Evolutionary conservation across 805 yeast species (phyloP).

Genomic region (Tetrapisispora phaffii): DNA sequence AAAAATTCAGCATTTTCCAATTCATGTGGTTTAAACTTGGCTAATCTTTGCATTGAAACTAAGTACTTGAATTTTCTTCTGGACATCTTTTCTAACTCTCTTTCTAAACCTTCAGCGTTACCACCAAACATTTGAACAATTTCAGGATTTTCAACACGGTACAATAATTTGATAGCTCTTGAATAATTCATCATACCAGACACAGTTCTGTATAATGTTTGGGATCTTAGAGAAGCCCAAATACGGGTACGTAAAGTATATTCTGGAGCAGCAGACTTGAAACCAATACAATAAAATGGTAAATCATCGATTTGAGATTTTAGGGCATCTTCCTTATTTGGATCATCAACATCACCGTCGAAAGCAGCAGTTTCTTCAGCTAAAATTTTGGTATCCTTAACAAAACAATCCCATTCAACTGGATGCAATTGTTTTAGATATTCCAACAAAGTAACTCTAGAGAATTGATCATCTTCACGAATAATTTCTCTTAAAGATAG

Average conservation of each 20-base stretch:
- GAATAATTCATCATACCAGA: conserved; percentile 98
- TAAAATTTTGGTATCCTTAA: conserved; percentile 86
- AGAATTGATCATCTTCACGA: conserved; percentile 93
- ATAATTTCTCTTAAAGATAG: conserved; percentile 91
- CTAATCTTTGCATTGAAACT: conserved; percentile 79
- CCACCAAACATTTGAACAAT: conserved; percentile 98
- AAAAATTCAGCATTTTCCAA: conserved; percentile 72
- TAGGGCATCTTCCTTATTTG: conserved; percentile 55
- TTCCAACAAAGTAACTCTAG: conserved; percentile 88
- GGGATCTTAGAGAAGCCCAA: conserved; percentile 97
- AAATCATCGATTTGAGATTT: conserved; percentile 82
- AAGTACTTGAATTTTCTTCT: conserved; percentile 71
- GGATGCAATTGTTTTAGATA: conserved; percentile 93
- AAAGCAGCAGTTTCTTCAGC: conserved; percentile 89
- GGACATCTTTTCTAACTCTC: conserved; percentile 87
- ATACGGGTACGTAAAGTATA: conserved; percentile 92
- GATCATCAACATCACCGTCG: conserved; percentile 35
- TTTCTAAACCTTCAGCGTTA: conserved; percentile 90
- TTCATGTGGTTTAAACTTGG: conserved; percentile 63
- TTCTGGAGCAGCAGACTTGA: conserved; percentile 95
- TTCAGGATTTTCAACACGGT: conserved; percentile 92
- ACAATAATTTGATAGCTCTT: conserved; percentile 85
- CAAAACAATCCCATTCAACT: conserved; percentile 95
- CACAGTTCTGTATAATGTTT: conserved; percentile 91
- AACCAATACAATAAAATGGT: conserved; percentile 93